Evolutionary conservation across 805 yeast genomes (phyloP), one percentile per base, ranked within the genome.

Genomic region (Candida insectalens): DNA sequence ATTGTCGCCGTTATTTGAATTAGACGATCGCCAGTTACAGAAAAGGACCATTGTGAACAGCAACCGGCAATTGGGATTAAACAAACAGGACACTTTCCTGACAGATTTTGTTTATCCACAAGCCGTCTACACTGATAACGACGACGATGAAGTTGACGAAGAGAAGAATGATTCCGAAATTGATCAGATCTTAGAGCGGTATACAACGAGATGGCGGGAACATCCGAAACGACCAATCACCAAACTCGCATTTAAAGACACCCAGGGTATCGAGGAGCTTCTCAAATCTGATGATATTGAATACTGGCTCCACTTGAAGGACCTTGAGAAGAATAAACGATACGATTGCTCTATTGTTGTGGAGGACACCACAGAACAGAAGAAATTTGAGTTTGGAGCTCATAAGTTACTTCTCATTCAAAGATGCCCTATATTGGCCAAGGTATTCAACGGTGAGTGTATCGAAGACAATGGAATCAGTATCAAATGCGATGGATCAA

Each of bases 1-100:
- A 27, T 56, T 78, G 27, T 75, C 83, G 5, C 74, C 77, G 0
- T 42, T 73, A 10, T 32, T 33, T 6, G 66, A 61, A 21, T 30
- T 47, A 7, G 32, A 28, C 8, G 40, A 31, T 17, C 44, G 42
- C 7, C 20, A 30, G 15, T 18, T 38, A 5, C 40, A 35, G 17
- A 34, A 12, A 5, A 6, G 26, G 10, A 28, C 20, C 18, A 38
- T 35, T 15, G 29, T 29, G 5, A 30, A 35, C 19, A 30, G 27
- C 6, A 12, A n/a, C 10, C 9, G 28, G 3, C 10, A 28, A 4
- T 9, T 25, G 7, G n/a, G 21, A 12, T 4, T 15, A n/a, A 3
- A 6, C n/a, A 27, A 29, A 19, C 17, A 29, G n/a, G 36, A 35
- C 29, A 38, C 41, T 15, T 35, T 30, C 23, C 21, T 14, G 19